Base-by-base conservation (phyloP, 352 stramenopile genomes). In the Phytophthora boehmeriae region DNA sequence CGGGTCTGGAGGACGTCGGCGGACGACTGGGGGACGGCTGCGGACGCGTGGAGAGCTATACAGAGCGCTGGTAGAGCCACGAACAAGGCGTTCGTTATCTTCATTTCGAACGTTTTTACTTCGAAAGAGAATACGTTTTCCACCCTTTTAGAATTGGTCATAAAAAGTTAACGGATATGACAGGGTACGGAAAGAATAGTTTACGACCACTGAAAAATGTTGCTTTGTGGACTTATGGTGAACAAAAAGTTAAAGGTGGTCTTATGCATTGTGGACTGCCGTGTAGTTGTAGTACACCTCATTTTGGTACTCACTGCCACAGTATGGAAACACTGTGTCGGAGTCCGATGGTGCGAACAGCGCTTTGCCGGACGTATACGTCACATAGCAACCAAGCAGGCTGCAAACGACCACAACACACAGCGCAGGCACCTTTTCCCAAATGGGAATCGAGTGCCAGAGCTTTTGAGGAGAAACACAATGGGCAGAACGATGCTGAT, bases 41-140 rank as follows among this genome's bases (percentile, higher is more conserved):
- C 22, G 10, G 56, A 14, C 42, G 49, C 20, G 19, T 35, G 42
- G 19, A 65, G 41, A 32, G 50, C 49, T 27, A 63, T 30, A 22
- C 52, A 75, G 27, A 73, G 35, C 35, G 52, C 54, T 36, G 44
- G 32, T 11, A 75, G 35, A 22, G 44, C 49, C 44, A 59, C 23
- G 20, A 70, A 20, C 8, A 58, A 28, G 32, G 53, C 20, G 49
- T 60, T 57, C 11, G 41, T 32, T 23, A 70, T 9, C 54, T 68
- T 69, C 63, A 73, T 76, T 5, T 27, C 50, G 45, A 39, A 30
- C 25, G 25, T 8, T 30, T 30, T 30, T 8, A 30, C 6, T 8
- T 6, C 6, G 25, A 6, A 30, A 6, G 25, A 30, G 6, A 30
- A 30, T 8, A 30, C 25, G 25, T 30, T 30, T 30, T 3, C 25